Conservation (phyloP, 768 basidiomycete genomes). For the Xanthoconium stramineum region DNA sequence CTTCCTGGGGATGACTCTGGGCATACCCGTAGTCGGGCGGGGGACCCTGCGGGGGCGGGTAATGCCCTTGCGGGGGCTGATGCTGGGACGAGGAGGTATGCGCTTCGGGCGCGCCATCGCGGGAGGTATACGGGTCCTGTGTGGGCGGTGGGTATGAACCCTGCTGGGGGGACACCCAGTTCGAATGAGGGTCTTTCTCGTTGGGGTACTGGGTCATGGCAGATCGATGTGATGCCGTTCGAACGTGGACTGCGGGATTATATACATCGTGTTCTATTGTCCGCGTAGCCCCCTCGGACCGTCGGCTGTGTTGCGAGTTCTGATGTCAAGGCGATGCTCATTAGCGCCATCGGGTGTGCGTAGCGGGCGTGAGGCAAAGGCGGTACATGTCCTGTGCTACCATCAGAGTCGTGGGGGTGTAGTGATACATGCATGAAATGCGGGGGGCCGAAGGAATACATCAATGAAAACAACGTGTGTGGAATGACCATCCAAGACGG, state of each 20-base stretch:
- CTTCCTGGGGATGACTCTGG: neutral
- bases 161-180: slow-evolving; percentile 11
- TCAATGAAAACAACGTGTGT: slow-evolving; percentile 18
- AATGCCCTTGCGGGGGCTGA: slow-evolving; percentile 4
- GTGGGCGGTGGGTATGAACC: slow-evolving; percentile 10
- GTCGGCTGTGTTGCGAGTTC: neutral
- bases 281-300: neutral
- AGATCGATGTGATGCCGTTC: neutral
- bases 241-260: neutral
- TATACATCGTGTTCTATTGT: neutral
- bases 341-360: neutral
- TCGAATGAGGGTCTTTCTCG: slow-evolving; percentile 23
- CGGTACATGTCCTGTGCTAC: neutral
- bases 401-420: slow-evolving; percentile 6
- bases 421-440: slow-evolving; percentile 13
- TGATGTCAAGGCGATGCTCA: neutral
- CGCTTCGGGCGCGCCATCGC: slow-evolving; percentile 4
- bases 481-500: neutral
- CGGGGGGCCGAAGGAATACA: slow-evolving; percentile 11
- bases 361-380: slow-evolving; percentile 2
- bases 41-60: slow-evolving; percentile 4
- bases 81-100: neutral
- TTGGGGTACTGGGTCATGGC: slow-evolving; percentile 21
- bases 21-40: slow-evolving; percentile 14
- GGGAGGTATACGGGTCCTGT: slow-evolving; percentile 2